Conservation (phyloP, 2,329 filamentous ascomycete species). For the Colletotrichum melonis region DNA sequence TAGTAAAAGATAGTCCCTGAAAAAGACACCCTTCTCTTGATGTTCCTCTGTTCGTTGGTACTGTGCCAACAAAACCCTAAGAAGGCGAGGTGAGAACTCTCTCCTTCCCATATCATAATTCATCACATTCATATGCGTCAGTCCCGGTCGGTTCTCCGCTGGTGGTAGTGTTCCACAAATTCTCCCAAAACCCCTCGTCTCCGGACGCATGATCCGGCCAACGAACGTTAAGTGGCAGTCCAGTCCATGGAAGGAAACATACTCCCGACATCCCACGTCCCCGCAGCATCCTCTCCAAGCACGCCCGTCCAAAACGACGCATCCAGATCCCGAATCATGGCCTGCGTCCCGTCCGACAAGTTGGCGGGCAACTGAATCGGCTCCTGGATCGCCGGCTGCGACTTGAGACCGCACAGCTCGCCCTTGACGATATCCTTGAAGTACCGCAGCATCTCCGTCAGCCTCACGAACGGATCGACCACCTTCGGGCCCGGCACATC, state of each 20-base stretch:
- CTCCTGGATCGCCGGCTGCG: constrained; percentile 14
- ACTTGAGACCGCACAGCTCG: constrained; percentile 19
- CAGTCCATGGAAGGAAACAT: constrained; percentile 33
- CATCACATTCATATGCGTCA: background rate
- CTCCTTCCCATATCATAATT: background rate
- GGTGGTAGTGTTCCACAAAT: background rate
- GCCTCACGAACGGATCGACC: constrained; percentile 36
- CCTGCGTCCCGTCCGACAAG: constrained; percentile 38
- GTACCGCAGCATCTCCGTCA: constrained; percentile 36
- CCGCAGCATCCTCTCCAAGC: constrained; percentile 25
- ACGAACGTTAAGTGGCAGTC: constrained; percentile 20
- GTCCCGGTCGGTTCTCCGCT: background rate
- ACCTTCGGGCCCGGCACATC: constrained; percentile 14
- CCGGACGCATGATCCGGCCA: background rate
- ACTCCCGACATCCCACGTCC: constrained; percentile 12
- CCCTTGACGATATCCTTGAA: constrained; percentile 35
- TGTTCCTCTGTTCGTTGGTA: too few relatives aligned
- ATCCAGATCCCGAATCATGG: constrained; percentile 43
- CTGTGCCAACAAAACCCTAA: too few relatives aligned
- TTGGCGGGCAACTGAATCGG: constrained; percentile 30
- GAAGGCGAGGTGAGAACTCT: background rate
- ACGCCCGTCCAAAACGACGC: constrained; percentile 36
- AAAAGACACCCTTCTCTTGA: background rate
- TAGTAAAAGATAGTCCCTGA: background rate
- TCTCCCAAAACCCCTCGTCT: background rate